These are phyloP conservation scores for Clonostachys rosea DNA, from an alignment of 2,329 filamentous ascomycete genomes.

Conservation along the genomic window DNA sequence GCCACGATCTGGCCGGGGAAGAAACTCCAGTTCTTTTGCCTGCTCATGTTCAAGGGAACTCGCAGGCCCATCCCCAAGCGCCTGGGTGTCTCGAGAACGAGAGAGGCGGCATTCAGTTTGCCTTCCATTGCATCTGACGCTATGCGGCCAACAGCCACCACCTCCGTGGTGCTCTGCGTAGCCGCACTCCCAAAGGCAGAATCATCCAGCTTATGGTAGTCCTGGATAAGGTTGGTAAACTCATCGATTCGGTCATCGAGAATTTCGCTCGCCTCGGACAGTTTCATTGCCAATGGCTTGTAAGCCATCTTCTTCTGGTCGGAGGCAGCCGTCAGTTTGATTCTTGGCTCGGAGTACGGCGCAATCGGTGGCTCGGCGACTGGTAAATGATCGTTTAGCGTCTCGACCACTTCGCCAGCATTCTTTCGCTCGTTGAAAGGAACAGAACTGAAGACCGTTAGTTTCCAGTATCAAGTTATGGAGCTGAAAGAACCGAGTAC, in stretches of 20 bases:
- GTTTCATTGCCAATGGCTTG: conserved; percentile 90
- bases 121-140: conserved; percentile 84
- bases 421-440: conserved; percentile 72
- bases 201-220: conserved; percentile 72
- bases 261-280: conserved; percentile 87
- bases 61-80: conserved; percentile 78
- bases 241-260: conserved; percentile 94
- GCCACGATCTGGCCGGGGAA: conserved; percentile 95
- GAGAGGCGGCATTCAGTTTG: conserved; percentile 76
- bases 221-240: conserved; percentile 70
- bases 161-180: conserved; percentile 76
- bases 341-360: conserved; percentile 68
- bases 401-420: conserved; percentile 76
- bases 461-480: too few relatives aligned
- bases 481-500: conserved; percentile 3
- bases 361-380: conserved; percentile 65
- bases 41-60: conserved; percentile 73
- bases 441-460: conserved; percentile 10
- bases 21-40: conserved; percentile 68
- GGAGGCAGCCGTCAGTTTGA: conserved; percentile 80
- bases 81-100: conserved; percentile 85
- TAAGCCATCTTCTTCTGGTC: conserved; percentile 90
- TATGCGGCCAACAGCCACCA: conserved; percentile 88
- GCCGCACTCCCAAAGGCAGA: conserved; percentile 83
- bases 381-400: conserved; percentile 72